These are phyloP conservation scores for Senna tora DNA, from an alignment of 306 rosid species.

Conservation along the genomic window DNA sequence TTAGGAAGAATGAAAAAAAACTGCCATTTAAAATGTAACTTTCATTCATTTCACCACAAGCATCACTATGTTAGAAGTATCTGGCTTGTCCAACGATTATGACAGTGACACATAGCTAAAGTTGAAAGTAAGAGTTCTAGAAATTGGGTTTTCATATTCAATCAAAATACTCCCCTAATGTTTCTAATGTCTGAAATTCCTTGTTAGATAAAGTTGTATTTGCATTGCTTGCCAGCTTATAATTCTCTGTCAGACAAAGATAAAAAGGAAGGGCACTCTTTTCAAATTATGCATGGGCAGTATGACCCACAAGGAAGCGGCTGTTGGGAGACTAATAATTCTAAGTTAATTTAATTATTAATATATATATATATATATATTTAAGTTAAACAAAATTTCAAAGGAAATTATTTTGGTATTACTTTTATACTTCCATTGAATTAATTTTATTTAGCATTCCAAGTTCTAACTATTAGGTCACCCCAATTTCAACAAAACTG, in stretches of 20 bases:
- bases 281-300: slow-evolving; percentile 28
- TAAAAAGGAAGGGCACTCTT: slow-evolving; percentile 27
- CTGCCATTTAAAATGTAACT: background rate
- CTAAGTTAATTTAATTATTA: slow-evolving; percentile 11
- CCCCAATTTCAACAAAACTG: too few species aligned
- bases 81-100: background rate
- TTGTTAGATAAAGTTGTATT: background rate
- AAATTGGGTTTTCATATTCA: slow-evolving; percentile 9
- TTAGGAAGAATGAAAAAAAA: background rate
- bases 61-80: background rate
- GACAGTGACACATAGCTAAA: background rate
- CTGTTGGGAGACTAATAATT: slow-evolving; percentile 3
- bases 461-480: too few species aligned
- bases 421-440: too few species aligned
- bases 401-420: too few species aligned
- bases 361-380: too few species aligned
- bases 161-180: background rate
- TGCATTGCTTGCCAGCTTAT: slow-evolving; percentile 50
- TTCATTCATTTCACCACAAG: background rate
- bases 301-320: slow-evolving; percentile 45
- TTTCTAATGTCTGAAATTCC: background rate
- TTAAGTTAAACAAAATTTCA: too few species aligned
- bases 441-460: too few species aligned
- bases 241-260: slow-evolving; percentile 31
- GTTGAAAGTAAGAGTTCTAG: background rate